These are phyloP conservation scores for Trichophyton benhamiae DNA, from an alignment of 2,329 filamentous ascomycete species.

Conservation along the genomic window DNA sequence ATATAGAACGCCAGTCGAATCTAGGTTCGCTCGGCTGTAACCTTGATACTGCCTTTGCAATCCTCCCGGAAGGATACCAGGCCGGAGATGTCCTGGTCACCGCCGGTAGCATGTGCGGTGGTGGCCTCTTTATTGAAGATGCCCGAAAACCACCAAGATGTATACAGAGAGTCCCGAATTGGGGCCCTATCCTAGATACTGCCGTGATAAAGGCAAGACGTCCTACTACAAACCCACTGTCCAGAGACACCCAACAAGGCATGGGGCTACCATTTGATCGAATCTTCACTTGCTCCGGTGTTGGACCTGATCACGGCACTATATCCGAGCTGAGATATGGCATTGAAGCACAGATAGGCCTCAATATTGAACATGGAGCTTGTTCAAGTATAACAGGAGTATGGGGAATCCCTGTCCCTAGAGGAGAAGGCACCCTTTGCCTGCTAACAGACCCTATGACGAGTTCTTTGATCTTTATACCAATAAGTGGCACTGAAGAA, in stretches of 20 bases:
- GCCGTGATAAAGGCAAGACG: slow-evolving; percentile 21
- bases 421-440: slow-evolving; percentile 25
- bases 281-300: slow-evolving; percentile 56
- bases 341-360: slow-evolving; percentile 53
- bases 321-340: slow-evolving; percentile 60
- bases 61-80: slow-evolving; percentile 47
- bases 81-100: slow-evolving; percentile 67
- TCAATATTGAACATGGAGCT: slow-evolving; percentile 30
- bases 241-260: background rate
- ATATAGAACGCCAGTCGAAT: slow-evolving; percentile 44
- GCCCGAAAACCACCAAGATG: slow-evolving; percentile 43
- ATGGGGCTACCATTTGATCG: slow-evolving; percentile 37
- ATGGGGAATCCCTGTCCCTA: slow-evolving; percentile 31
- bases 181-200: slow-evolving; percentile 42
- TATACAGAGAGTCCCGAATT: slow-evolving; percentile 52
- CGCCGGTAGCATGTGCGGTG: slow-evolving; percentile 65
- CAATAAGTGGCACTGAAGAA: slow-evolving; percentile 27
- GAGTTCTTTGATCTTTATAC: slow-evolving; percentile 28
- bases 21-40: slow-evolving; percentile 59
- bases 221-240: slow-evolving; percentile 7
- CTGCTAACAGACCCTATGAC: slow-evolving; percentile 33
- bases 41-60: slow-evolving; percentile 71
- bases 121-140: slow-evolving; percentile 60
- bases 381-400: slow-evolving; percentile 30
- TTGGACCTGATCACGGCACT: slow-evolving; percentile 45